A percentile compares a stretch with the other conserved stretches of the same genome.
phyloP scores from a whole-genome alignment of 2,329 filamentous ascomycete species.

The Fusarium nisikadoi region DNA sequence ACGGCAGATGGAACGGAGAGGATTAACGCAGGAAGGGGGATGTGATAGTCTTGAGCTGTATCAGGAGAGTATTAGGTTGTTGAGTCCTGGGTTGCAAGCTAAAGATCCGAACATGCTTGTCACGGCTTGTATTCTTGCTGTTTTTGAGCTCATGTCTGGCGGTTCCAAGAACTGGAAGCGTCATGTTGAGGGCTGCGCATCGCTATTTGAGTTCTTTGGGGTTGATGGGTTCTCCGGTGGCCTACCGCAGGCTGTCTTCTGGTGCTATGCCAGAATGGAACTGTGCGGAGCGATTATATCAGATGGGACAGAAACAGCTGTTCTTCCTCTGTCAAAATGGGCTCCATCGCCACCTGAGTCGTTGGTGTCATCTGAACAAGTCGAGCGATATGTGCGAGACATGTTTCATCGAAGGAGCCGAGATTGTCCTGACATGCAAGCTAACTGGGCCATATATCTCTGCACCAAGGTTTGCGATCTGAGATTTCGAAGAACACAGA shows the following conservation, averaged over 20 bases:
- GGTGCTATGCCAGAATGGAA: slow-evolving; percentile 69
- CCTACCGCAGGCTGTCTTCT: slow-evolving; percentile 65
- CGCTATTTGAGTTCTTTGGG: slow-evolving; percentile 60
- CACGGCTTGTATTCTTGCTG: slow-evolving; percentile 59
- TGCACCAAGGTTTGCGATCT: slow-evolving; percentile 61
- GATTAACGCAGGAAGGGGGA: slow-evolving; percentile 56
- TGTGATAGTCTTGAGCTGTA: slow-evolving; percentile 64
- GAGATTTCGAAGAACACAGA: slow-evolving; percentile 47
- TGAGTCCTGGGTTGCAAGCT: slow-evolving; percentile 55
- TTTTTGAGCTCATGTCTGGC: slow-evolving; percentile 61
- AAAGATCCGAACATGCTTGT: slow-evolving; percentile 58
- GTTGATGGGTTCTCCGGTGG: slow-evolving; percentile 58
- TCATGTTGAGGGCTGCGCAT: slow-evolving; percentile 66
- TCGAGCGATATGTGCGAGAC: slow-evolving; percentile 27
- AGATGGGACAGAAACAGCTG: slow-evolving; percentile 57
- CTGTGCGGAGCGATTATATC: slow-evolving; percentile 65
- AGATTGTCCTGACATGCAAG: slow-evolving; percentile 59
- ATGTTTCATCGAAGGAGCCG: slow-evolving; percentile 46
- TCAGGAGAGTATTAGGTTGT: slow-evolving; percentile 60
- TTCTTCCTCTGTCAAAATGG: slow-evolving; percentile 62
- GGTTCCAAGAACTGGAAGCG: slow-evolving; percentile 62
- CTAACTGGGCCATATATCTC: slow-evolving; percentile 65
- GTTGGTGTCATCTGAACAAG: slow-evolving; percentile 4
- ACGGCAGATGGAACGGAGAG: slow-evolving; percentile 61
- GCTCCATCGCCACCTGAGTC: slow-evolving; percentile 42